Evolutionary conservation across 805 yeast genomes (phyloP).

Genomic region (Lipomyces yamanashiensis): DNA sequence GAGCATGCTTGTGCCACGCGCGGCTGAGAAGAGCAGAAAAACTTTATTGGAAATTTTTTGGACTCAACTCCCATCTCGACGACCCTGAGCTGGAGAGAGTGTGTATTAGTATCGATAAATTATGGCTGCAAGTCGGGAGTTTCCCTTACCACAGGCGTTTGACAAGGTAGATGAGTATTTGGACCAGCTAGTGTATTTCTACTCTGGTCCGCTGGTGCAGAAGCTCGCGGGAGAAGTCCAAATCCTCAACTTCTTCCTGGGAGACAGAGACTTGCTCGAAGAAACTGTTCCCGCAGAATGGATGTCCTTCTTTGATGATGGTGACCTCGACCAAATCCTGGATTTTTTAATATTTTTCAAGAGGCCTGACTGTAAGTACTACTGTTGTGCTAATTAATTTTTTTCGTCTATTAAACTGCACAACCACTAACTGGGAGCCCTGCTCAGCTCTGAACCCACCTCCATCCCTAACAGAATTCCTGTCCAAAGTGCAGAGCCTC

Average conservation of each 20-base stretch:
- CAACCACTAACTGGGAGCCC: neutral
- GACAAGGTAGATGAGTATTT: slow-evolving; percentile 28
- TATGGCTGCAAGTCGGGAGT: slow-evolving; percentile 11
- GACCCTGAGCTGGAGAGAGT: neutral
- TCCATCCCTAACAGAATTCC: slow-evolving; percentile 19
- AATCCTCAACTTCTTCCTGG: slow-evolving; percentile 33
- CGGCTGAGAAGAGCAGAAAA: slow-evolving; percentile 1
- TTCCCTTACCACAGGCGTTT: slow-evolving; percentile 33
- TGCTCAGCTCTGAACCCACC: slow-evolving; percentile 14
- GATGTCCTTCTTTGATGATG: slow-evolving; percentile 29
- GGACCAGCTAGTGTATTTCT: slow-evolving; percentile 18
- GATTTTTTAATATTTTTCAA: slow-evolving; percentile 22
- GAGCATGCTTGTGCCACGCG: neutral
- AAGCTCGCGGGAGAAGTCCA: slow-evolving; percentile 28
- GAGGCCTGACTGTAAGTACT: neutral
- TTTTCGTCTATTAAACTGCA: neutral
- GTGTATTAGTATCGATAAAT: neutral
- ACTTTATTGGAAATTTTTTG: slow-evolving; percentile 12
- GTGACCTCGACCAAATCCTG: slow-evolving; percentile 19
- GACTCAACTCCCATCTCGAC: neutral
- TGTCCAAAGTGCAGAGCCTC: slow-evolving; percentile 14
- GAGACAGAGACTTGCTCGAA: slow-evolving; percentile 27
- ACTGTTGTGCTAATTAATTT: too few species aligned
- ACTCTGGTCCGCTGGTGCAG: slow-evolving; percentile 33
- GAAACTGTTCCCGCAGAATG: slow-evolving; percentile 27